These are phyloP conservation scores for Sporothrix protearum DNA, from an alignment of 2,329 filamentous ascomycete species.

Conservation along the genomic window DNA sequence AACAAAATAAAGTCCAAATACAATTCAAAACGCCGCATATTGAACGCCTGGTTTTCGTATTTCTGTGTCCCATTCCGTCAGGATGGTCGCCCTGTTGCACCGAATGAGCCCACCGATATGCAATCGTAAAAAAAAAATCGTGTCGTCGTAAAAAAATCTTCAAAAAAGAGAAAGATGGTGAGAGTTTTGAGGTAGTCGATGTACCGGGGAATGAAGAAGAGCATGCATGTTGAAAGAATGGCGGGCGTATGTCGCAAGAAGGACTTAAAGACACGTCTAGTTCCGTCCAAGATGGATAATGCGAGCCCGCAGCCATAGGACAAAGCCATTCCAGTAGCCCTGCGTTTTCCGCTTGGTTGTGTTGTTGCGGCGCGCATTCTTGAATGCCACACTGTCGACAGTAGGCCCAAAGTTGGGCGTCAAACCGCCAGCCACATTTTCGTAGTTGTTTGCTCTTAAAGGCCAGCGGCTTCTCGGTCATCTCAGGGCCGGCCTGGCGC, in stretches of 20 bases:
- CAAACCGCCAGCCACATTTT: slow-evolving; percentile 39
- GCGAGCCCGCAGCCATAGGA: slow-evolving; percentile 62
- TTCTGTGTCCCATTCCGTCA: slow-evolving; percentile 15
- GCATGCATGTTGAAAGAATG: neutral
- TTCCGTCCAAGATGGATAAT: slow-evolving; percentile 37
- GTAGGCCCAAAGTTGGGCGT: slow-evolving; percentile 36
- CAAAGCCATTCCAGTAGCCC: slow-evolving; percentile 59
- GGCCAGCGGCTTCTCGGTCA: slow-evolving; percentile 41
- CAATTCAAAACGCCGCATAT: slow-evolving; percentile 14
- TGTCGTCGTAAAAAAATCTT: slow-evolving; percentile 18
- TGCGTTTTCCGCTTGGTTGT: slow-evolving; percentile 59
- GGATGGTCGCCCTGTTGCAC: neutral
- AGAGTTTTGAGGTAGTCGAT: neutral
- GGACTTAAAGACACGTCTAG: slow-evolving; percentile 16
- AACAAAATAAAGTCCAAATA: slow-evolving; percentile 11
- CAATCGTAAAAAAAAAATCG: slow-evolving; percentile 21
- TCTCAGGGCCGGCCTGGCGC: slow-evolving; percentile 22
- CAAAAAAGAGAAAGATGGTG: neutral
- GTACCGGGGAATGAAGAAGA: neutral
- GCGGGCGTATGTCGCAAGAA: neutral
- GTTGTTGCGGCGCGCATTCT: slow-evolving; percentile 42
- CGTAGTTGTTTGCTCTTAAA: slow-evolving; percentile 49
- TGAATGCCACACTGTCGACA: slow-evolving; percentile 46
- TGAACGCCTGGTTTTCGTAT: slow-evolving; percentile 11
- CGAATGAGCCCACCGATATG: slow-evolving; percentile 18